These are phyloP conservation scores for Calycina herbarum DNA, from an alignment of 2,329 filamentous ascomycete genomes.

Conservation along the genomic window DNA sequence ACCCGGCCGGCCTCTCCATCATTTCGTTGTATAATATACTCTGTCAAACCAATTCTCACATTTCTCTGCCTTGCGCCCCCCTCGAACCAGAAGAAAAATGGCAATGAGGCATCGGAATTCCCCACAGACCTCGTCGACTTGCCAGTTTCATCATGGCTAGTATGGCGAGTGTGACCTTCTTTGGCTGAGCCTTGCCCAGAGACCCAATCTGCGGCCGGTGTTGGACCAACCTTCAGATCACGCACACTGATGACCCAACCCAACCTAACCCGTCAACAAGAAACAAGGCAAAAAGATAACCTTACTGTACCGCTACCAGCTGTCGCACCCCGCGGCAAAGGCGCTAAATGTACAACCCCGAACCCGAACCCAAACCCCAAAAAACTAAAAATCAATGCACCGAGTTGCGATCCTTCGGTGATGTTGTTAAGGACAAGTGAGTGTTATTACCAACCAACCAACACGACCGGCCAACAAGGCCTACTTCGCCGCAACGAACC, in stretches of 20 bases:
- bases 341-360: not conserved
- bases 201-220: too few relatives aligned
- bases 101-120: not conserved
- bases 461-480: not conserved
- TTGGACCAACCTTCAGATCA: too few relatives aligned
- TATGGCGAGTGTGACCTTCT: not conserved
- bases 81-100: not conserved
- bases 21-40: not conserved
- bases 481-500: not conserved
- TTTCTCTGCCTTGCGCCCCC: slow-evolving; percentile 3
- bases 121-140: not conserved
- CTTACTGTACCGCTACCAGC: not conserved
- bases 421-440: not conserved
- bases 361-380: not conserved
- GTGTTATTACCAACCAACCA: not conserved
- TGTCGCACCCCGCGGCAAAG: not conserved
- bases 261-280: not conserved
- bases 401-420: not conserved
- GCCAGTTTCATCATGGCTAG: not conserved
- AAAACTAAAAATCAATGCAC: not conserved
- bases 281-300: not conserved
- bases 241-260: not conserved
- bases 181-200: not conserved
- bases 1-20: not conserved
- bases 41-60: not conserved